Conservation (phyloP, 768 basidiomycete genomes). For the Rubroboletus pulcherrimus region DNA sequence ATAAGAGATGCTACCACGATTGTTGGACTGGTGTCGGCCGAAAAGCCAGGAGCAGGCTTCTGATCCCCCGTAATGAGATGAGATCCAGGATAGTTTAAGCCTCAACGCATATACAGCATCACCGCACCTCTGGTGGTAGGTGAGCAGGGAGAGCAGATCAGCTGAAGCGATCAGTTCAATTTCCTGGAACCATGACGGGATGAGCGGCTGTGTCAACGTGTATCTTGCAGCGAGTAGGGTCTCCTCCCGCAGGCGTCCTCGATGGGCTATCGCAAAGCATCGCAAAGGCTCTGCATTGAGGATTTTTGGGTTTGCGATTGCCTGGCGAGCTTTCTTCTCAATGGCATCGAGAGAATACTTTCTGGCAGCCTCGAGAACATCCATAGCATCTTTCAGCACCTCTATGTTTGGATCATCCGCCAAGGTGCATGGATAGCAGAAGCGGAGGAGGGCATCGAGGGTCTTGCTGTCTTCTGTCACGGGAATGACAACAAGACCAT, state of each 20-base stretch:
- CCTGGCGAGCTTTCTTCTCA: background rate
- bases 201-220: slow-evolving; percentile 25
- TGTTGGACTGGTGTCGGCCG: background rate
- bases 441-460: slow-evolving; percentile 21
- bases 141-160: slow-evolving; percentile 22
- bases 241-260: background rate
- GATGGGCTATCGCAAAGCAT: background rate
- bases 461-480: slow-evolving; percentile 19
- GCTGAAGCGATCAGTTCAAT: slow-evolving; percentile 24
- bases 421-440: slow-evolving; percentile 25
- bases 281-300: background rate
- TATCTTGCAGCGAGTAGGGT: background rate
- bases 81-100: slow-evolving; percentile 11
- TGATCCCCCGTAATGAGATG: background rate
- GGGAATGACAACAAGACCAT: slow-evolving; percentile 17
- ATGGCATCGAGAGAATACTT: background rate
- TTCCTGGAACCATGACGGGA: slow-evolving; percentile 22
- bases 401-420: background rate
- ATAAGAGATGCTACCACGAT: too few species aligned
- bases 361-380: slow-evolving; percentile 8
- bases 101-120: slow-evolving; percentile 6
- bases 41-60: slow-evolving; percentile 10
- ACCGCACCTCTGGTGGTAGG: slow-evolving; percentile 18
- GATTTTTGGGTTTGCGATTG: background rate
- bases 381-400: background rate